Evolutionary conservation across 2,329 filamentous ascomycete species (phyloP), one percentile per base, ranked within the genome.

Genomic region (Fusarium drepaniforme): DNA sequence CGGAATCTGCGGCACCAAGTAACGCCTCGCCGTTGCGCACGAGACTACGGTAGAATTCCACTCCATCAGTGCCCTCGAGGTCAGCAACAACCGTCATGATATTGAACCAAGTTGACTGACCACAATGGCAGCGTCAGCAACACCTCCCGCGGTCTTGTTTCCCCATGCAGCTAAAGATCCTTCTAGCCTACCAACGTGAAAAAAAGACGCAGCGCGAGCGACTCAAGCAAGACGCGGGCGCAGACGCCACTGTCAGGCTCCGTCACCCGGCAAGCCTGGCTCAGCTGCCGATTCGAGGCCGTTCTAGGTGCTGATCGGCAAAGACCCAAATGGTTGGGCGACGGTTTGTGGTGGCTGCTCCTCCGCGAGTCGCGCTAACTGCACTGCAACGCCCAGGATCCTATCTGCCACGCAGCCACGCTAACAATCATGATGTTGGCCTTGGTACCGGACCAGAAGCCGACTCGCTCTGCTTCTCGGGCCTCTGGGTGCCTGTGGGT

Each of bases 281-380:
- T 63, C 71, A 60, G 64, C 60, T 64, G 33, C 70, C 68, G 65
- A 74, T 78, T 79, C 67, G 64, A 73, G 70, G 68, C 75, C 60
- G 53, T 75, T 77, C 70, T 68, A 58, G 73, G 72, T 73, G 77
- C 57, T 76, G 76, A 76, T 77, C 76, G 66, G 60, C 68, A 44
- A 72, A 42, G 46, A 74, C 66, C 70, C 68, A 74, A 71, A 64
- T 49, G 72, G 59, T 64, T 72, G 73, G 73, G 66, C 59, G 60
- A 72, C 75, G 63, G 74, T 71, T 77, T 70, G 65, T 53, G 64
- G 70, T 76, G 77, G 74, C 70, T 77, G 71, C 63, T 63, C 61
- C 46, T 63, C 63, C 66, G 63, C 69, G 68, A 73, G 73, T 67
- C 69, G 58, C 75, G 70, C 77, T 78, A 79, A 71, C 46, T 62